phyloP scores from a whole-genome alignment of 2,329 filamentous ascomycete species.

The Berkeleyomyces basicola region DNA sequence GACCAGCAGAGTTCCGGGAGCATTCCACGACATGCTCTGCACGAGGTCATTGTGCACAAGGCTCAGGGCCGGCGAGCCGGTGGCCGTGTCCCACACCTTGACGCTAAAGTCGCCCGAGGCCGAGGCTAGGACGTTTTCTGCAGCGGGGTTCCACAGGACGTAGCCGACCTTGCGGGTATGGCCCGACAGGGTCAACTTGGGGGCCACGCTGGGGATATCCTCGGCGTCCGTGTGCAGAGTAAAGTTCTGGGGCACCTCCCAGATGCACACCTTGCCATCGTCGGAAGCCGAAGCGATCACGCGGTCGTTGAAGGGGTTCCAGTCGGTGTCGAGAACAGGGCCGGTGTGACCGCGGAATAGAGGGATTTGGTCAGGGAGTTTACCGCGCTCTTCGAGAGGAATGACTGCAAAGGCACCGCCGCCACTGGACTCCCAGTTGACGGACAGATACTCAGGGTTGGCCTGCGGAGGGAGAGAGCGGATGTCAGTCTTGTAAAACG shows the following conservation, averaged over 20 bases:
- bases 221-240: constrained; percentile 72
- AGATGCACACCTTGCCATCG: constrained; percentile 92
- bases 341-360: constrained; percentile 94
- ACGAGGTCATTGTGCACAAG: constrained; percentile 85
- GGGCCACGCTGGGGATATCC: constrained; percentile 64
- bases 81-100: constrained; percentile 88
- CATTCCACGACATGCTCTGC: constrained; percentile 91
- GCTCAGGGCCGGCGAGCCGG: constrained; percentile 55
- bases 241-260: constrained; percentile 83
- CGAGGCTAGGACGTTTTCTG: constrained; percentile 87
- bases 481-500: background rate
- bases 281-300: constrained; percentile 88
- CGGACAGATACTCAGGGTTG: constrained; percentile 87
- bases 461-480: constrained; percentile 35
- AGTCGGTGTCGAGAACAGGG: constrained; percentile 92
- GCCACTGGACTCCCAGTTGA: constrained; percentile 96
- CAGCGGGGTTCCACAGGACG: constrained; percentile 92
- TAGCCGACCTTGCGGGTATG: constrained; percentile 96
- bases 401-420: constrained; percentile 96
- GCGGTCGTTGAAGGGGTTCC: constrained; percentile 93
- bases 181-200: constrained; percentile 65
- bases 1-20: constrained; percentile 67
- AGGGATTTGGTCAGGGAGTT: constrained; percentile 80
- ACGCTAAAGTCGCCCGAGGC: constrained; percentile 88
- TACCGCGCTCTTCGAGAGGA: constrained; percentile 74